Base-by-base conservation (phyloP, 148 eudicot species). In the Agrostemma githago region DNA sequence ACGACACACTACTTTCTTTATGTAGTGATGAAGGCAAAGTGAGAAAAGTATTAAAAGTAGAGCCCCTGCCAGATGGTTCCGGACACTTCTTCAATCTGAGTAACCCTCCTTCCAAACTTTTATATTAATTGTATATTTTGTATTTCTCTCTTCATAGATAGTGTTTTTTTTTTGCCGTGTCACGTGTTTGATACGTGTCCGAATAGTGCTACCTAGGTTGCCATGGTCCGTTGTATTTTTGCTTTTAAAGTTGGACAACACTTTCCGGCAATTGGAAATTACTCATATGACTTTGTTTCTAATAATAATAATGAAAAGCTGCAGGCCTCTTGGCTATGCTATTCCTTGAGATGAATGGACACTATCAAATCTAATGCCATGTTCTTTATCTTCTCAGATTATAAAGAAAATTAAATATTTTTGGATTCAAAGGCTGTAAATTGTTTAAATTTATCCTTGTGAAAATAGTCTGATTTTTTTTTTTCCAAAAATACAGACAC, bases 21-120 rank as follows among this genome's bases (percentile, higher is more conserved):
- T 71, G 86, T 83, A 95, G 98, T 81, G 97, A 92, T 71, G 98
- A 95, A 88, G 98, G 98, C 74, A 92, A 77, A 81, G 98, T 95
- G 68, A 87, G 89, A 83, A 95, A 95, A 84, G 90, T 90, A 71
- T 85, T 95, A 87, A 95, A 92, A 87, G 92, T 95, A 56, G 98
- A 92, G 86, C 97, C 98, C 43, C 88, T 92, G 71, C 96, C 96
- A 46, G 97, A 95, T 87, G 97, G 97, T 77, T 88, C 97, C 67
- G 98, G 98, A 60, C 93, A 92, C 89, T 90, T 92, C 79, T 92
- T 95, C 53, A 90, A 87, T 79, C 90, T 95, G 72, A 88, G 98
- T 95, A 88, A 87, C 62, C 51, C 37, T 72, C 68, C 72, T 76
- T 72, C 53, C 19, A 19, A 79, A 60, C 15, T 65, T 41, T 66